These are phyloP conservation scores for Wickerhamiella domercqiae DNA, from an alignment of 805 yeast species.

Conservation along the genomic window DNA sequence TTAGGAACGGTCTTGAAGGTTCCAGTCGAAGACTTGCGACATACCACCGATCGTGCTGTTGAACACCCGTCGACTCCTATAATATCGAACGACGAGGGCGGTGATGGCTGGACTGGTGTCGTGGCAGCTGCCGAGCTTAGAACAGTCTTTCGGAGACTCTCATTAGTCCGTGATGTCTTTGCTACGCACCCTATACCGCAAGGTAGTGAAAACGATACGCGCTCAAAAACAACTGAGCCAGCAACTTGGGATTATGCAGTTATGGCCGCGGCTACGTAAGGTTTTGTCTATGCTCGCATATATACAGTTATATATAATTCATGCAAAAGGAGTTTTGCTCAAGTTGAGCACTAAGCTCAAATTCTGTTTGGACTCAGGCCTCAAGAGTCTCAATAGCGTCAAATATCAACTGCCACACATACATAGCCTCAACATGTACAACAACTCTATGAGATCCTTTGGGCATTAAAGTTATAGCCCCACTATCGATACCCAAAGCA, in stretches of 20 bases:
- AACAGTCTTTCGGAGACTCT: conserved; percentile 22
- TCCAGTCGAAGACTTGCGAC: conserved; percentile 19
- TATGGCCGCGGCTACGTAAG: background rate
- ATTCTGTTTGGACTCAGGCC: background rate
- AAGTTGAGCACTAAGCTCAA: no score
- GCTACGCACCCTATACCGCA: background rate
- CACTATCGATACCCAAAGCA: conserved; percentile 9
- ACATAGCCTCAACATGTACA: conserved; percentile 10
- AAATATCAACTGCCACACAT: conserved; percentile 15
- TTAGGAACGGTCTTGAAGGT: conserved; percentile 24
- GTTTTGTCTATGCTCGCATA: no score
- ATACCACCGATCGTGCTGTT: no score
- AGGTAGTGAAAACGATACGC: background rate
- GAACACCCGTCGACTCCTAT: conserved; percentile 9
- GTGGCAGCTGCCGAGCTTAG: conserved; percentile 23
- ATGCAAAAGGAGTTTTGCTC: no score
- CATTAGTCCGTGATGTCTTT: conserved; percentile 16
- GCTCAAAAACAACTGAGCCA: background rate
- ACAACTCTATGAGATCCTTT: conserved; percentile 16
- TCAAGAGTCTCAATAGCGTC: conserved; percentile 17
- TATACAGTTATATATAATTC: no score
- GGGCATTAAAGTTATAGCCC: conserved; percentile 19
- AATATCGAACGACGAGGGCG: background rate
- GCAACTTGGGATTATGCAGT: background rate
- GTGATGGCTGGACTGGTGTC: conserved; percentile 12